Percentiles rank a stretch among this genome's conserved stretches.
phyloP scores from a whole-genome alignment of 169 alveolate genomes.

The Plasmodium inui region DNA sequence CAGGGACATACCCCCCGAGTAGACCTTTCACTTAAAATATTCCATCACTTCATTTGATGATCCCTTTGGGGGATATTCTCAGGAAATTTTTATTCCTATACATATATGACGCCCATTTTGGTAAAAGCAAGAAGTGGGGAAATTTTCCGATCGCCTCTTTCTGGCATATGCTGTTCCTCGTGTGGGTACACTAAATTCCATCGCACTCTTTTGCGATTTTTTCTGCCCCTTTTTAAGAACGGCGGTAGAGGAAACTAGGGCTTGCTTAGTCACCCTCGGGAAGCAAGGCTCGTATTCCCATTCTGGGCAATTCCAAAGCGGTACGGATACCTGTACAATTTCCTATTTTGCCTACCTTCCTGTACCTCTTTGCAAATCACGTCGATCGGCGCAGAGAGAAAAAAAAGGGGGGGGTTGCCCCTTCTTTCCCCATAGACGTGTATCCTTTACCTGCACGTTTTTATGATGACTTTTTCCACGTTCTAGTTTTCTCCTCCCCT shows the following conservation, averaged over 20 bases:
- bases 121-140: background rate
- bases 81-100: background rate
- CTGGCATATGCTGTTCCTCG: background rate
- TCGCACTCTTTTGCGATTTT: background rate
- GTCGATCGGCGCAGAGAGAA: background rate
- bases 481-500: background rate
- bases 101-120: background rate
- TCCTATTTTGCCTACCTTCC: background rate
- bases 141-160: background rate
- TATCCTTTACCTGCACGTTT: background rate
- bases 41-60: background rate
- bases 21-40: background rate
- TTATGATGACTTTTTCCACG: background rate
- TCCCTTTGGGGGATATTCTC: background rate
- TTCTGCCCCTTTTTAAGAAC: background rate
- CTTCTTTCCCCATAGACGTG: background rate
- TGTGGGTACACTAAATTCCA: background rate
- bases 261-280: background rate
- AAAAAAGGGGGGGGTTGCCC: background rate
- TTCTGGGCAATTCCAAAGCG: background rate
- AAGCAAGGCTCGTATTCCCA: background rate
- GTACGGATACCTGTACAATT: background rate
- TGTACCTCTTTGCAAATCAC: background rate
- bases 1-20: background rate
- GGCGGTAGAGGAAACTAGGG: background rate